Base-by-base conservation (phyloP, 108 stramenopile genomes). In the Schizochytrium sp. region DNA sequence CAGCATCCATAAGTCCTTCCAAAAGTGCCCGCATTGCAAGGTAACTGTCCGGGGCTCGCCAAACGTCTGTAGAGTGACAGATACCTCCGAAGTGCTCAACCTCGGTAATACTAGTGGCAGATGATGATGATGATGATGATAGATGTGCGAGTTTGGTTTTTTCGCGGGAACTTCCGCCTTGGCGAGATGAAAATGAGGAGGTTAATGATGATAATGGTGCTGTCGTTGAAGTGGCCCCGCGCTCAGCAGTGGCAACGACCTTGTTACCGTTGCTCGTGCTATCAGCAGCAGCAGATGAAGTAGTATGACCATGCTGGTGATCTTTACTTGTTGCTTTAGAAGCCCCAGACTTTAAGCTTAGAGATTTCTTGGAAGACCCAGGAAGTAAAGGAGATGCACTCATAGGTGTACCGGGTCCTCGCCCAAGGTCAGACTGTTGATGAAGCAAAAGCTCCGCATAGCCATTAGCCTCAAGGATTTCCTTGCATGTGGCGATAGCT, bases 1-100 rank as follows among this genome's bases (percentile, higher is more conserved):
- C 28, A 5, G 76, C 76, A 10, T 83, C 50, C 76, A 83, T 49
- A 40, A 83, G 76, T 0, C 76, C 76, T 55, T 83, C 76, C 5
- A 83, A 53, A 17, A 83, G 47, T 5, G 76, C 76, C 7, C 53
- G 50, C 50, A 55, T 7, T n/a, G 28, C 47, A 5, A 49, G 53
- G 50, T 55, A 49, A n/a, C 76, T 55, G 50, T 83, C 76, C 53
- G 76, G 76, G 76, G 76, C 76, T 17, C 76, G 76, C 76, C 76
- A 83, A 40, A 83, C 50, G 2, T 83, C 50, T 8, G 73, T 40
- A 44, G 50, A 55, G 53, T 40, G 28, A 0, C 10, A 56, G 55
- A 83, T n/a, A 44, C 44, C 64, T 7, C 64, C 64, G 44, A 69
- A 69, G 28, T 69, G 64, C 19, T 69, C 64, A 44, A 10, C 44